phyloP scores from a whole-genome alignment of 192 early-diverging fungal species.

The Allomyces javanicus region DNA sequence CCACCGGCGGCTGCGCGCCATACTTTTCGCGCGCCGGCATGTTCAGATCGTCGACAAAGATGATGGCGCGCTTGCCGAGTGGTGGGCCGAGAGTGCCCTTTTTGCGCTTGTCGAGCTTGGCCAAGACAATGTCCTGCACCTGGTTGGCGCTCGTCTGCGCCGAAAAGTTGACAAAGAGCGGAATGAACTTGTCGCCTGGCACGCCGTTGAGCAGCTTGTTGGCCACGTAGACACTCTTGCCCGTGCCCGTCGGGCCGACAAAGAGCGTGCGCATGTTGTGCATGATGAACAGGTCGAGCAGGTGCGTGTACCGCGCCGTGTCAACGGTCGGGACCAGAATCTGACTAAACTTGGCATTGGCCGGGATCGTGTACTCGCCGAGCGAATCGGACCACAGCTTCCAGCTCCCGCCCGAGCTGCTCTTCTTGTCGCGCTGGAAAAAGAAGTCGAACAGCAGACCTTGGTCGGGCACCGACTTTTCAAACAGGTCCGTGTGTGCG shows the following conservation, averaged over 20 bases:
- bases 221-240: conserved; percentile 98
- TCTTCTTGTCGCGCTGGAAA: conserved; percentile 73
- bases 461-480: conserved; percentile 29
- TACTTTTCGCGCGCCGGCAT: conserved; percentile 90
- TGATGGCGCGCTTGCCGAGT: conserved; percentile 80
- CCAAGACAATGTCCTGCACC: conserved; percentile 84
- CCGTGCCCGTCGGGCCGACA: conserved; percentile 96
- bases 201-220: conserved; percentile 61
- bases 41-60: conserved; percentile 99
- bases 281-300: conserved; percentile 82
- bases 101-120: conserved; percentile 91
- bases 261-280: conserved; percentile 86
- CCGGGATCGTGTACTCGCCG: conserved; percentile 78
- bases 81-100: conserved; percentile 59
- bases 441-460: conserved; percentile 44
- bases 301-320: conserved; percentile 88
- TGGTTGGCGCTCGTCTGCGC: conserved; percentile 90
- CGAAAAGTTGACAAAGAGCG: conserved; percentile 95
- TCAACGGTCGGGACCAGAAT: conserved; percentile 96
- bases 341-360: conserved; percentile 68
- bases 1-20: conserved; percentile 91
- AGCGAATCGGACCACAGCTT: conserved; percentile 78
- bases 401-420: conserved; percentile 63
- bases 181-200: conserved; percentile 69
- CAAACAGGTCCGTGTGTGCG: background rate